Evolutionary conservation across 305 asterid genomes (phyloP).

Genomic region (Fraxinus nigra): DNA sequence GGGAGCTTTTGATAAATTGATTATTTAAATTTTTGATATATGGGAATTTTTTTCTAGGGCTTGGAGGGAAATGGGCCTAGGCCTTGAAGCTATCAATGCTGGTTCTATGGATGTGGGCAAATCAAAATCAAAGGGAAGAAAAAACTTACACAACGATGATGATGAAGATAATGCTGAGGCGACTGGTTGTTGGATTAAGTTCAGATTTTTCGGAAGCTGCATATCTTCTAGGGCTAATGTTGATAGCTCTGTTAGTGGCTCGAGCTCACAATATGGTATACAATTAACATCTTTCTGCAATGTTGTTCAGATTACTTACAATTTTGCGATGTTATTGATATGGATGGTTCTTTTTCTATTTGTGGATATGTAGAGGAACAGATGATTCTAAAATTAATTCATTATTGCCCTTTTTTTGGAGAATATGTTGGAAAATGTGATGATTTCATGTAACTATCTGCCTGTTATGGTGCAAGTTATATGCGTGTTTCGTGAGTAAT

Average conservation of each 20-base stretch:
- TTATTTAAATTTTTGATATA: slow-evolving; percentile 17
- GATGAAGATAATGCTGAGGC: slow-evolving; percentile 44
- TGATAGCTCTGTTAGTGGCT: slow-evolving; percentile 57
- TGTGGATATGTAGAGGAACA: background rate
- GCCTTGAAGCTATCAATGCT: slow-evolving; percentile 39
- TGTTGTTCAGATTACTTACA: background rate
- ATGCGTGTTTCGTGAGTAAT: slow-evolving; percentile 2
- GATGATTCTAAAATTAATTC: slow-evolving; percentile 1
- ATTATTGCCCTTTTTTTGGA: background rate
- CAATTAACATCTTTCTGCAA: background rate
- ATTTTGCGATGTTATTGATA: background rate
- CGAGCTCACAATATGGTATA: slow-evolving; percentile 61
- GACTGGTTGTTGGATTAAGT: slow-evolving; percentile 66
- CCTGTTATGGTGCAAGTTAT: slow-evolving; percentile 9
- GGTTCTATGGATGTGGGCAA: slow-evolving; percentile 33
- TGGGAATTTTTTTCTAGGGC: slow-evolving; percentile 34
- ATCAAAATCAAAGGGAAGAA: slow-evolving; percentile 42
- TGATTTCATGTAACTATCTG: background rate
- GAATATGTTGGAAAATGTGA: background rate
- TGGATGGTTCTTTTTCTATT: background rate
- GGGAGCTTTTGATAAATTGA: slow-evolving; percentile 32
- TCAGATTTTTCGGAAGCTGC: slow-evolving; percentile 64
- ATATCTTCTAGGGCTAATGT: slow-evolving; percentile 54
- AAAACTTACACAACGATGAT: slow-evolving; percentile 37
- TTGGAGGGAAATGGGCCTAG: slow-evolving; percentile 52